Percentiles rank a stretch among this genome's conserved stretches.
Evolutionary conservation across 176 grass and related monocot genomes (phyloP).

Genomic region (Carex scoparia): DNA sequence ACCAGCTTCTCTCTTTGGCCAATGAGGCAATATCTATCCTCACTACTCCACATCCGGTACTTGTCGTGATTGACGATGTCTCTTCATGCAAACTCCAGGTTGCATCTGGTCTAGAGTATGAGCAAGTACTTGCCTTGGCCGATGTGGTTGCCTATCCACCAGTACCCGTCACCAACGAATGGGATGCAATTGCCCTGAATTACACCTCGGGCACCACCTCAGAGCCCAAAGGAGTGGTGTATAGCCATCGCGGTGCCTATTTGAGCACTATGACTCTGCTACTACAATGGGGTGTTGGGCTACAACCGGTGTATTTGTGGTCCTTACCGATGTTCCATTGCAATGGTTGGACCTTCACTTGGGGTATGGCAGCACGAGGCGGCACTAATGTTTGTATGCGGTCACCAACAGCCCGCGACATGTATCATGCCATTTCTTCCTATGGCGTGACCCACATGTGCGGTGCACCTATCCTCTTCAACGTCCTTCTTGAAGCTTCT

Average conservation of each 20-base stretch:
- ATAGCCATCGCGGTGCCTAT: conserved; percentile 65
- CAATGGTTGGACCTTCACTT: conserved; percentile 73
- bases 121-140: conserved; percentile 29
- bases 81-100: not conserved
- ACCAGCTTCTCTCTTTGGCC: conserved; percentile 36
- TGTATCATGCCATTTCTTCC: conserved; percentile 37
- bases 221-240: conserved; percentile 58
- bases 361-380: conserved; percentile 59
- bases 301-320: conserved; percentile 58
- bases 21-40: conserved; percentile 26
- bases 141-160: conserved; percentile 30
- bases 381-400: conserved; percentile 58
- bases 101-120: conserved; percentile 33
- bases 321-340: conserved; percentile 73
- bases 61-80: conserved; percentile 41
- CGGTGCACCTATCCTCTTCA: conserved; percentile 48
- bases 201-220: conserved; percentile 77
- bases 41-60: conserved; percentile 12
- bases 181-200: conserved; percentile 61
- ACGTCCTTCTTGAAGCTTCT: conserved; percentile 33
- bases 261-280: conserved; percentile 49
- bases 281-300: conserved; percentile 52
- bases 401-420: conserved; percentile 23
- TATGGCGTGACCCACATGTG: conserved; percentile 70
- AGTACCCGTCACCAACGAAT: conserved; percentile 35